A percentile compares a stretch with the other conserved stretches of the same genome.
Conservation (phyloP, 164 flowering plant genomes). For the Dillenia suffruticosa region DNA sequence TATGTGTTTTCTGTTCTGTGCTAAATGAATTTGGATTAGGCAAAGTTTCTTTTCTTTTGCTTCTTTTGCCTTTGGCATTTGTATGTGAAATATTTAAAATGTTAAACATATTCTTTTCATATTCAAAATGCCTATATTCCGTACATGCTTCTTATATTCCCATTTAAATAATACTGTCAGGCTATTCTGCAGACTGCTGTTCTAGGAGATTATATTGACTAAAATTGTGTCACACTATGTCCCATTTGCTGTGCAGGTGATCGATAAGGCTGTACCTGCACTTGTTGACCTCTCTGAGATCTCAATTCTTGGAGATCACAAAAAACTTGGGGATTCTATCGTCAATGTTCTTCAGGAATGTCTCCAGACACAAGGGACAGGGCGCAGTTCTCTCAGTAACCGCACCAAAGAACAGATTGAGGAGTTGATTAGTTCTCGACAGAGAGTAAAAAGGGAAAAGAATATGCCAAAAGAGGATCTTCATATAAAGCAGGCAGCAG, state of each 20-base stretch:
- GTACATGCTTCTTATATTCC: too few relatives aligned
- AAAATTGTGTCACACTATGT: too few relatives aligned
- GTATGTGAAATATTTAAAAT: too few relatives aligned
- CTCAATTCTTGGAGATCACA: conserved; percentile 82
- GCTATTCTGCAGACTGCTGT: too few relatives aligned
- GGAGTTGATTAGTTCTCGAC: conserved; percentile 59
- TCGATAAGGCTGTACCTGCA: conserved; percentile 79
- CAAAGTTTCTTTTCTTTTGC: neutral
- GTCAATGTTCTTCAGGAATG: conserved; percentile 79
- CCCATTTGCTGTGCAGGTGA: conserved; percentile 37
- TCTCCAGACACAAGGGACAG: conserved; percentile 59
- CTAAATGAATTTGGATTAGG: too few relatives aligned
- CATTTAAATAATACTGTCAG: too few relatives aligned
- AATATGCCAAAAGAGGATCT: conserved; percentile 97
- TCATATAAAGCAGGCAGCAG: conserved; percentile 95
- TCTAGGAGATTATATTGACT: too few relatives aligned
- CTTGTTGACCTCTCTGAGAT: conserved; percentile 87
- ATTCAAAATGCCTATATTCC: too few relatives aligned
- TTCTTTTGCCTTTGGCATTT: neutral
- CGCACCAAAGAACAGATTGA: conserved; percentile 67
- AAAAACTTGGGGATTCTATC: conserved; percentile 89
- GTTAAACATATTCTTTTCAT: too few relatives aligned
- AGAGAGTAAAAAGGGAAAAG: conserved; percentile 90
- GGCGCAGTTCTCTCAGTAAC: conserved; percentile 46
- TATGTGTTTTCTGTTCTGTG: too few relatives aligned